These are phyloP conservation scores for Candida tallmaniae DNA, from an alignment of 805 yeast genomes.

Conservation along the genomic window DNA sequence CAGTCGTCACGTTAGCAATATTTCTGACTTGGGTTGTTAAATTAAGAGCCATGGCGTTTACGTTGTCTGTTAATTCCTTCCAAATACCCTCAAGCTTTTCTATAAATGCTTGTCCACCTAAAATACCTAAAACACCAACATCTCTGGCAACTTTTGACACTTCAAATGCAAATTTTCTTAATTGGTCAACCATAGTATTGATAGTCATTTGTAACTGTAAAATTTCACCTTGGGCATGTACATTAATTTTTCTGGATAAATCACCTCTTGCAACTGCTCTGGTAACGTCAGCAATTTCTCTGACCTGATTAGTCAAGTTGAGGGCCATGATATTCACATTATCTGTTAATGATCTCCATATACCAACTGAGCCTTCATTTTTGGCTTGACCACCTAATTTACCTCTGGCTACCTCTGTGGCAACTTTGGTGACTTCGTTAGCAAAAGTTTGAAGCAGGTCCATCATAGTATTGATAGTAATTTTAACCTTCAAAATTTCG, in stretches of 20 bases:
- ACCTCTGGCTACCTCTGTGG: conserved; percentile 88
- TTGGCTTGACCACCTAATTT: conserved; percentile 87
- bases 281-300: conserved; percentile 88
- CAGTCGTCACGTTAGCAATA: conserved; percentile 83
- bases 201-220: conserved; percentile 80
- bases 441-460: conserved; percentile 81
- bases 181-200: conserved; percentile 84
- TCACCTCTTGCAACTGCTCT: conserved; percentile 88
- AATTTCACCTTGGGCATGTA: conserved; percentile 89
- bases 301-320: conserved; percentile 62
- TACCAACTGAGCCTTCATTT: conserved; percentile 79
- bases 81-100: conserved; percentile 81
- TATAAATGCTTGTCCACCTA: conserved; percentile 84
- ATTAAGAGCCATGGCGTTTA: conserved; percentile 86
- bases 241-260: conserved; percentile 75
- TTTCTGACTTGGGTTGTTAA: conserved; percentile 85
- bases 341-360: conserved; percentile 81
- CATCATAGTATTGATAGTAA: conserved; percentile 85
- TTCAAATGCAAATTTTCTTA: conserved; percentile 78
- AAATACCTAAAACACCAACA: conserved; percentile 83
- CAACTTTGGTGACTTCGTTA: conserved; percentile 75
- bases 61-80: conserved; percentile 82
- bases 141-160: conserved; percentile 85
- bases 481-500: conserved; percentile 73
- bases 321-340: conserved; percentile 87